Conservation (phyloP, 2,329 filamentous ascomycete species). For the Penicillium verrucosum region DNA sequence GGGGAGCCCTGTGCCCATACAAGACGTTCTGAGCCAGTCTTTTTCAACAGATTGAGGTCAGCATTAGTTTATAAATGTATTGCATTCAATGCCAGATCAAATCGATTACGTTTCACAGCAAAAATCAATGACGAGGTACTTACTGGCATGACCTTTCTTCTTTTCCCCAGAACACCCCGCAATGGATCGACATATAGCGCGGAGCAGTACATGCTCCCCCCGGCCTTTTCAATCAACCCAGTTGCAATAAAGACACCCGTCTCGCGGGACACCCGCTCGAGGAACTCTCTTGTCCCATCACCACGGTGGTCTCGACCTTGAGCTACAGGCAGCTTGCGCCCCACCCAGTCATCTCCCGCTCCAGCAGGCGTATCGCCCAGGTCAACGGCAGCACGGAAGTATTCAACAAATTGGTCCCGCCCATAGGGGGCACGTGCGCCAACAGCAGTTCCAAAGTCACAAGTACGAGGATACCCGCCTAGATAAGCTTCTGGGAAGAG, state of each 20-base stretch:
- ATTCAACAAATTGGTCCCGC: conserved; percentile 75
- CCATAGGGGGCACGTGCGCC: conserved; percentile 67
- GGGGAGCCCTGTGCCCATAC: conserved; percentile 87
- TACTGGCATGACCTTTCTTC: conserved; percentile 87
- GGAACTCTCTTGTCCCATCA: conserved; percentile 73
- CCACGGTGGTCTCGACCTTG: conserved; percentile 55
- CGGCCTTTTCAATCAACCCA: conserved; percentile 74
- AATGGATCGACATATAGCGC: conserved; percentile 77
- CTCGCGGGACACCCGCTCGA: conserved; percentile 72
- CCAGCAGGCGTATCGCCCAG: conserved; percentile 74
- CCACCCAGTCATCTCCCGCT: conserved; percentile 69
- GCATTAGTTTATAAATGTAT: neutral
- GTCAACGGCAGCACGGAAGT: conserved; percentile 77
- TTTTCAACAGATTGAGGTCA: neutral
- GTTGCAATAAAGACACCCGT: conserved; percentile 79
- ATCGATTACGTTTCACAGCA: neutral
- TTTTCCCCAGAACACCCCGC: conserved; percentile 73
- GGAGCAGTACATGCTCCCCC: conserved; percentile 79
- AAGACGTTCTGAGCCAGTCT: conserved; percentile 76
- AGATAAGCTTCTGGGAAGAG: conserved; percentile 91
- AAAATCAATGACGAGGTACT: conserved; percentile 28
- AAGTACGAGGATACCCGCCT: conserved; percentile 84
- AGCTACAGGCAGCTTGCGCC: conserved; percentile 55
- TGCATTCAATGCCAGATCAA: neutral
- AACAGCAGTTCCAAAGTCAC: conserved; percentile 70